phyloP scores from a whole-genome alignment of 2,329 filamentous ascomycete species.

The Aspergillus sp. region DNA sequence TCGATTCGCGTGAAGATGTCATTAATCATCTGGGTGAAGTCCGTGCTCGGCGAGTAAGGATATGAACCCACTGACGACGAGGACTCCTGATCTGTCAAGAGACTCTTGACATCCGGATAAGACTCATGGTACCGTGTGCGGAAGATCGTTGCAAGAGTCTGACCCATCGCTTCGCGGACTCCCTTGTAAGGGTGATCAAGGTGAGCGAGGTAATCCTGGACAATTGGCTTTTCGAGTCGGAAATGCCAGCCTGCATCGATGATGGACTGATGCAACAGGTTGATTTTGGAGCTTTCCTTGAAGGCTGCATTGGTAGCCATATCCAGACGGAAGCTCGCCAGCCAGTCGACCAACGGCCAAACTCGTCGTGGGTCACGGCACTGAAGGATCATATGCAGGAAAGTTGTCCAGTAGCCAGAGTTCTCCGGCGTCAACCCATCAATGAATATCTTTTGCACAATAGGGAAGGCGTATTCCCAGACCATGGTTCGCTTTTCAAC shows the following conservation, averaged over 20 bases:
- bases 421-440: slow-evolving; percentile 95
- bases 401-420: slow-evolving; percentile 89
- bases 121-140: slow-evolving; percentile 93
- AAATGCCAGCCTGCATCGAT: slow-evolving; percentile 95
- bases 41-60: slow-evolving; percentile 75
- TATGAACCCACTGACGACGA: slow-evolving; percentile 80
- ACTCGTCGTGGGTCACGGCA: slow-evolving; percentile 85
- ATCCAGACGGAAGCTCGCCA: slow-evolving; percentile 84
- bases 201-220: slow-evolving; percentile 84
- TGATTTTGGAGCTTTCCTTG: slow-evolving; percentile 96
- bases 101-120: slow-evolving; percentile 72
- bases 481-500: slow-evolving; percentile 70
- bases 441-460: slow-evolving; percentile 81
- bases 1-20: slow-evolving; percentile 78
- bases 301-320: slow-evolving; percentile 96
- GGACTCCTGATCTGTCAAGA: slow-evolving; percentile 76
- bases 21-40: slow-evolving; percentile 70
- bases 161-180: slow-evolving; percentile 90
- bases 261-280: slow-evolving; percentile 83
- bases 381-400: slow-evolving; percentile 84
- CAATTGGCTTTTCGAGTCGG: slow-evolving; percentile 80
- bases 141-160: slow-evolving; percentile 83
- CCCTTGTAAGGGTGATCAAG: slow-evolving; percentile 98
- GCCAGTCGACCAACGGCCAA: slow-evolving; percentile 79
- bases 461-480: slow-evolving; percentile 88